These are phyloP conservation scores for Austroboletus festivus DNA, from an alignment of 768 basidiomycete genomes.

Conservation along the genomic window DNA sequence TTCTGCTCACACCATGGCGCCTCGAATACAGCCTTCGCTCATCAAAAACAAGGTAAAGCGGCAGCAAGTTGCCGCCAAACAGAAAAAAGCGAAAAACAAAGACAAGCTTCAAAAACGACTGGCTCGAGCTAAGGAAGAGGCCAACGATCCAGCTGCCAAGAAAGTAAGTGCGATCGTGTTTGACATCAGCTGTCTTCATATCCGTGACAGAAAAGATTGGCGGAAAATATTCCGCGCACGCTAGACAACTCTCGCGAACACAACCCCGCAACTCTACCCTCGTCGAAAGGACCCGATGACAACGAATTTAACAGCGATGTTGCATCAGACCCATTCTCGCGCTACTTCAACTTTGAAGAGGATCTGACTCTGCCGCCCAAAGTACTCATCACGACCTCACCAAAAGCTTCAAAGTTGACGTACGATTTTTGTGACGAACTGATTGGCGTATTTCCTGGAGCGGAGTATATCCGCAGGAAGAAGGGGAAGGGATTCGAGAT, in stretches of 20 bases:
- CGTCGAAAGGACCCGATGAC: conserved; percentile 28
- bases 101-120: conserved; percentile 79
- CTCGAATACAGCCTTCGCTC: conserved; percentile 58
- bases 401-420: conserved; percentile 82
- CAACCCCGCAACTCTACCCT: conserved; percentile 47
- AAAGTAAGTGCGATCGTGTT: conserved; percentile 50
- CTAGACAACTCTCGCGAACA: conserved; percentile 92
- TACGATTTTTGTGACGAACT: conserved; percentile 94
- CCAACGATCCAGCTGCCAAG: conserved; percentile 70
- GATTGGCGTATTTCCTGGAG: conserved; percentile 85
- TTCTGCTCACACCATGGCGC: conserved; percentile 41
- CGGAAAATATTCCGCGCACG: conserved; percentile 84
- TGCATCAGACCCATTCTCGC: conserved; percentile 71
- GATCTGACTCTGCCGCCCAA: conserved; percentile 78
- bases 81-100: conserved; percentile 74
- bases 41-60: conserved; percentile 90
- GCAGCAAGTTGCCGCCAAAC: conserved; percentile 69
- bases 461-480: conserved; percentile 82
- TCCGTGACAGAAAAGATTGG: conserved; percentile 69
- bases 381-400: conserved; percentile 87
- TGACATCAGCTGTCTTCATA: not conserved
- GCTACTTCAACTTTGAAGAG: conserved; percentile 66
- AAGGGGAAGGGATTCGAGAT: conserved; percentile 90
- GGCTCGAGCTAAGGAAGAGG: conserved; percentile 73
- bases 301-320: conserved; percentile 67